phyloP scores from a whole-genome alignment of 495 filamentous ascomycete species.

The Aspergillus kassunensis region DNA sequence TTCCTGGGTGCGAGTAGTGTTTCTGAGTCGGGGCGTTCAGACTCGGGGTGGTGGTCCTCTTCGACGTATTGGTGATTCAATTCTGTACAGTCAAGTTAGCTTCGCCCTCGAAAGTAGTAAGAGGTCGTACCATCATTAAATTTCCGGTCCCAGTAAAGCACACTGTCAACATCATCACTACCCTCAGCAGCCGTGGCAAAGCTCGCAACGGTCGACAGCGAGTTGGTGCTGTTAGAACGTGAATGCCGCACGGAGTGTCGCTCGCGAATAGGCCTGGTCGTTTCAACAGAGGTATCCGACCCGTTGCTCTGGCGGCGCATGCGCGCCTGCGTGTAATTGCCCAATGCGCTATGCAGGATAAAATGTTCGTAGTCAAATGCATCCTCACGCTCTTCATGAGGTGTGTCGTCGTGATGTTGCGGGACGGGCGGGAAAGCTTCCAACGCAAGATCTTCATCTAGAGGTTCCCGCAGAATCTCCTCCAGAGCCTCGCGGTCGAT shows the following conservation, averaged over 20 bases:
- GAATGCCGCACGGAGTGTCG: slow-evolving; percentile 27
- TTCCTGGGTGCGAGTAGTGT: slow-evolving; percentile 14
- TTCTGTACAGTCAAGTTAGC: neutral
- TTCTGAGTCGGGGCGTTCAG: slow-evolving; percentile 4
- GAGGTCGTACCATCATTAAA: slow-evolving; percentile 35
- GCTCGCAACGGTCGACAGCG: slow-evolving; percentile 70
- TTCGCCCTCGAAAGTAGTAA: neutral
- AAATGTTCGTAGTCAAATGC: slow-evolving; percentile 98
- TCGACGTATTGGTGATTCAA: slow-evolving; percentile 13
- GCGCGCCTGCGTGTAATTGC: slow-evolving; percentile 51
- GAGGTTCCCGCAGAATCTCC: slow-evolving; percentile 41
- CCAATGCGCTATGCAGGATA: slow-evolving; percentile 86
- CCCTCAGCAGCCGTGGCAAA: slow-evolving; percentile 79
- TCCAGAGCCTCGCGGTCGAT: slow-evolving; percentile 47
- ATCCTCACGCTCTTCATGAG: slow-evolving; percentile 92
- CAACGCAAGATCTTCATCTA: slow-evolving; percentile 28
- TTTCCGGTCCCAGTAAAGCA: slow-evolving; percentile 42
- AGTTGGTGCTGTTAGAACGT: slow-evolving; percentile 57
- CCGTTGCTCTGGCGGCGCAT: slow-evolving; percentile 54
- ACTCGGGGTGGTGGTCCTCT: neutral
- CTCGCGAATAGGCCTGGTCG: slow-evolving; percentile 48
- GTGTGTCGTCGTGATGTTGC: slow-evolving; percentile 30
- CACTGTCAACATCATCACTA: slow-evolving; percentile 37
- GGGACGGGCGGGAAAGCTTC: slow-evolving; percentile 23
- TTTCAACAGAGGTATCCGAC: slow-evolving; percentile 72